Percentiles rank a stretch among this genome's conserved stretches.
These are phyloP conservation scores for Plantago elongata DNA, from an alignment of 257 asterid genomes.

Conservation along the genomic window DNA sequence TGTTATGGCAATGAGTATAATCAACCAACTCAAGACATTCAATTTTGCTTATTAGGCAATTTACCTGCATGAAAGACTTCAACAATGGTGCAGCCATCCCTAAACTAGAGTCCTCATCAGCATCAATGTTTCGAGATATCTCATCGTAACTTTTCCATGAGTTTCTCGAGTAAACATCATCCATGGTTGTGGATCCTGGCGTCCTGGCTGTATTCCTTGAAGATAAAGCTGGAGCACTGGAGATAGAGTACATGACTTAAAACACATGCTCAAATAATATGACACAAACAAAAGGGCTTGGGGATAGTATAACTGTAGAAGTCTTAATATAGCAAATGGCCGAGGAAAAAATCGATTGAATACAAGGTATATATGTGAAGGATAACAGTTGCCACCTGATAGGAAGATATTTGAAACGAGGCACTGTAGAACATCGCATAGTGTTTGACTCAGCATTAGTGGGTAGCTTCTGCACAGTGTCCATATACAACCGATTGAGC, in stretches of 20 bases:
- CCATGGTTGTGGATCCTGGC: conserved; percentile 55
- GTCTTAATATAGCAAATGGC: background rate
- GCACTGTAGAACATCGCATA: conserved; percentile 89
- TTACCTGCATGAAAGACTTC: conserved; percentile 98
- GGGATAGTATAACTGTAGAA: background rate
- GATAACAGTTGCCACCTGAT: conserved; percentile 60
- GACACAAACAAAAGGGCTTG: background rate
- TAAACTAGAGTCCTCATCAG: conserved; percentile 65
- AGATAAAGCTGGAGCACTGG: conserved; percentile 95
- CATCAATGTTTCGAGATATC: conserved; percentile 52
- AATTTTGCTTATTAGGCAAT: background rate
- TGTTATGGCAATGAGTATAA: no score
- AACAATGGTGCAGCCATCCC: conserved; percentile 94
- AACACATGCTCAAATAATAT: background rate
- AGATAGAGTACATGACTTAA: conserved; percentile 4
- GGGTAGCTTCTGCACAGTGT: conserved; percentile 66
- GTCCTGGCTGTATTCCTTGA: conserved; percentile 56
- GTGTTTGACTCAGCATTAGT: conserved; percentile 90
- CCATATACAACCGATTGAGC: conserved; percentile 74
- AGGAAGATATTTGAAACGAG: conserved; percentile 98
- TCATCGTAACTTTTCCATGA: conserved; percentile 84
- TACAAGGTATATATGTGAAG: conserved; percentile 12
- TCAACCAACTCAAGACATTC: background rate
- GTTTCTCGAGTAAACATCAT: conserved; percentile 78
- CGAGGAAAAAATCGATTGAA: background rate